Evolutionary conservation across 495 filamentous ascomycete genomes (phyloP).

Genomic region (Xylaria venustula): DNA sequence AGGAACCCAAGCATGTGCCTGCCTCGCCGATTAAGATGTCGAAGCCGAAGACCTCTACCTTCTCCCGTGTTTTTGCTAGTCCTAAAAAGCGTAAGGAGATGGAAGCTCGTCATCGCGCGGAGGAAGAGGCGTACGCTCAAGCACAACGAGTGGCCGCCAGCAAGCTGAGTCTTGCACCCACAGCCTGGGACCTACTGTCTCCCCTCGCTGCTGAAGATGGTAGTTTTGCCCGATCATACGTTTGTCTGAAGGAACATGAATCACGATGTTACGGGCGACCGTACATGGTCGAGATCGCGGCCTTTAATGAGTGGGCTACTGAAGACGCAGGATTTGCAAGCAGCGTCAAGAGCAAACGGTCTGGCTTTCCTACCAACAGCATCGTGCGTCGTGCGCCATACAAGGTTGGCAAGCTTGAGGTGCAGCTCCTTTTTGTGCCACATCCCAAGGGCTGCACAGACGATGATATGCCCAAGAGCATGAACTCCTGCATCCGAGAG

Average conservation of each 20-base stretch:
- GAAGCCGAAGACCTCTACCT: constrained; percentile 73
- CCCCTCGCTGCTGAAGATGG: constrained; percentile 85
- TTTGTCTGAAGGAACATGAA: constrained; percentile 91
- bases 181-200: constrained; percentile 83
- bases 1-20: constrained; percentile 49
- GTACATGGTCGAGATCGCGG: constrained; percentile 81
- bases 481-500: constrained; percentile 91
- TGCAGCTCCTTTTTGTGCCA: constrained; percentile 91
- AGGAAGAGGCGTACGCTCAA: constrained; percentile 63
- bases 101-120: constrained; percentile 75
- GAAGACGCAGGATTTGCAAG: constrained; percentile 67
- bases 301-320: constrained; percentile 97
- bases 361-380: constrained; percentile 48
- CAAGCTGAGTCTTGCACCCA: constrained; percentile 56
- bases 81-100: constrained; percentile 94
- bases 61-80: constrained; percentile 88
- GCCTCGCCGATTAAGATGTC: constrained; percentile 57
- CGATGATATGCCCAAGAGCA: constrained; percentile 97
- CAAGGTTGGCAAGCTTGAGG: constrained; percentile 87
- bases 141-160: constrained; percentile 66
- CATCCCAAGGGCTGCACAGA: constrained; percentile 86
- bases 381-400: constrained; percentile 77
- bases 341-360: constrained; percentile 87
- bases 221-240: constrained; percentile 88
- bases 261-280: constrained; percentile 79